Base-by-base conservation (phyloP, 176 grass and related monocot species). In the Zizania latifolia region DNA sequence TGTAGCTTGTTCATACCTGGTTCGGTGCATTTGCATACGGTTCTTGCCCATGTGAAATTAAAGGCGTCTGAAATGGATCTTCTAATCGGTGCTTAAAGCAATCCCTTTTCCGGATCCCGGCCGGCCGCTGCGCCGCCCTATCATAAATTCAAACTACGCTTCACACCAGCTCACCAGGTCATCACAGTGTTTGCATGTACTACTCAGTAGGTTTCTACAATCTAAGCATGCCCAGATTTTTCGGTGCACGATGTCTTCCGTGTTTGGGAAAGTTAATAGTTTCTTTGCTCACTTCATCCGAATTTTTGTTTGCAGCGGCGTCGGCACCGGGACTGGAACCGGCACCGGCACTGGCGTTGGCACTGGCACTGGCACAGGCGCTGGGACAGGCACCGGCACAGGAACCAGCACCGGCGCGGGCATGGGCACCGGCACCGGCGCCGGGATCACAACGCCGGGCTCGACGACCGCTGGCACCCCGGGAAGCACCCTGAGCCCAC, bases 401-500 rank as follows among this genome's bases (percentile, higher is more conserved):
- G 73, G 80, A 0, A 37, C 58, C 0, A 45, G 80, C 0, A 26
- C 22, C 0, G 79, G 79, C 1, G 8, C 30, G 0, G 81, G 83
- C 23, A 60, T 19, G 0, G 67, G 82, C 6, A 1, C 71, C 0
- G 82, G 83, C 0, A 74, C 58, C 33, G 71, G 80, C 11, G 9
- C 37, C 0, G 82, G 55, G 46, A 32, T 58, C 8, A 34, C 80
- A 0, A 8, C 53, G 1, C 16, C 70, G 0, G 84, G 83, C 5
- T 32, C 68, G 2, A 65, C 76, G 0, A 53, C 46, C 33, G 71
- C 57, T 2, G 78, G 78, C 36, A 62, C 35, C 8, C 74, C 80
- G 0, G 86, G 86, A 0, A 58, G 51, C 60, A 10, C 57, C 44
- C 12, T 84, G 74, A 78, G 57, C 82, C 82, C 82, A n/a, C 80